A percentile compares a stretch with the other conserved stretches of the same genome.
phyloP scores from a whole-genome alignment of 2,329 filamentous ascomycete species.

The Fusarium sp. region DNA sequence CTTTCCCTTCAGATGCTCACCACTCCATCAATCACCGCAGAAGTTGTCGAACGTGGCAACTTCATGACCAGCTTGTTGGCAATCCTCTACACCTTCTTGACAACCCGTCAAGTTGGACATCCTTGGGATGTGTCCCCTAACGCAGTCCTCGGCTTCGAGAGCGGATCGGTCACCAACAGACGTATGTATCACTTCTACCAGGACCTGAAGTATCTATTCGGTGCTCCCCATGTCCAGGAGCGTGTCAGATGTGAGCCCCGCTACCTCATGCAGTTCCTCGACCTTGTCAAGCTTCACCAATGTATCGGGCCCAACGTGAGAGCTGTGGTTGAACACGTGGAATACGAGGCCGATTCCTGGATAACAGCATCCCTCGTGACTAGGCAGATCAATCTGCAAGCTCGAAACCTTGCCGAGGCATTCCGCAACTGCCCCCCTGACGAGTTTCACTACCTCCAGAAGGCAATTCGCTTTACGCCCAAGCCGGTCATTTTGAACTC shows the following conservation, averaged over 20 bases:
- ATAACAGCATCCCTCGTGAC: slow-evolving; percentile 96
- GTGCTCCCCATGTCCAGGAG: slow-evolving; percentile 88
- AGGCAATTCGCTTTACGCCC: slow-evolving; percentile 79
- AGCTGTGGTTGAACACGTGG: slow-evolving; percentile 93
- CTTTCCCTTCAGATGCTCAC: slow-evolving; percentile 96
- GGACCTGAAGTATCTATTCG: slow-evolving; percentile 91
- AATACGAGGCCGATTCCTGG: slow-evolving; percentile 98
- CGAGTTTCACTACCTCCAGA: slow-evolving; percentile 73
- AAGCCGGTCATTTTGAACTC: slow-evolving; percentile 88
- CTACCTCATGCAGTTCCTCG: slow-evolving; percentile 94
- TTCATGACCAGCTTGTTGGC: slow-evolving; percentile 96
- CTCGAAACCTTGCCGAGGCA: slow-evolving; percentile 87
- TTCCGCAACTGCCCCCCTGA: slow-evolving; percentile 79
- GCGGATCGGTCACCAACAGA: slow-evolving; percentile 92
- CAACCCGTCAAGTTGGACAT: slow-evolving; percentile 93
- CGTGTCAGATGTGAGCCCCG: slow-evolving; percentile 84
- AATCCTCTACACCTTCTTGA: slow-evolving; percentile 97
- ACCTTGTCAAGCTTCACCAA: slow-evolving; percentile 95
- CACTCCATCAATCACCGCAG: slow-evolving; percentile 94
- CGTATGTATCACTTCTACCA: slow-evolving; percentile 98
- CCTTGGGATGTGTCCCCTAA: slow-evolving; percentile 88
- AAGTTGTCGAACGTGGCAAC: slow-evolving; percentile 94
- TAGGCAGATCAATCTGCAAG: slow-evolving; percentile 92
- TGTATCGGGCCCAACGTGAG: slow-evolving; percentile 94
- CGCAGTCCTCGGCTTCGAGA: slow-evolving; percentile 91